phyloP scores from a whole-genome alignment of 176 grass and related monocot species.

The Coix lacrymajobi region DNA sequence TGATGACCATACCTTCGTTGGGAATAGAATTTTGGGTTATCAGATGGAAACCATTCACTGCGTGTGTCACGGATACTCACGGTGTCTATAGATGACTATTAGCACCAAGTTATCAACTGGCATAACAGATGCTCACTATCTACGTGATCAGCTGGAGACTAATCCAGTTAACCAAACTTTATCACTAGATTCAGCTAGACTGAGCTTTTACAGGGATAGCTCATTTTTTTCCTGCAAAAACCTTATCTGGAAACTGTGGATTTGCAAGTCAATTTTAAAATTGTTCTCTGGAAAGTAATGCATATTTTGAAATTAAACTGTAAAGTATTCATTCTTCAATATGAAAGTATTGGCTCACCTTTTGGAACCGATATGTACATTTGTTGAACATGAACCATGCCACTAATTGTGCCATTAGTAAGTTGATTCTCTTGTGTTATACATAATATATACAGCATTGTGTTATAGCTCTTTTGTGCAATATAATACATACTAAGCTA shows the following conservation, averaged over 20 bases:
- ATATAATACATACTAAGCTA: background rate
- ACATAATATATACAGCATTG: background rate
- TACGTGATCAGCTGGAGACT: background rate
- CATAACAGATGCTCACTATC: background rate
- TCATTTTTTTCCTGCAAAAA: background rate
- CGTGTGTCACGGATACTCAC: too few relatives aligned
- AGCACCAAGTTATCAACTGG: background rate
- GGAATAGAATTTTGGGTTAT: constrained; percentile 6
- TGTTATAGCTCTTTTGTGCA: background rate
- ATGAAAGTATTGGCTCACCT: background rate
- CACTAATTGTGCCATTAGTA: background rate
- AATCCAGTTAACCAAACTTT: background rate
- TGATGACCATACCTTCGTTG: background rate
- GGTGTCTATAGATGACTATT: background rate
- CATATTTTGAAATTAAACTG: background rate
- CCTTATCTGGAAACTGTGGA: background rate
- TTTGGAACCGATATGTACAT: background rate
- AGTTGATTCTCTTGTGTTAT: background rate
- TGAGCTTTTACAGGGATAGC: background rate
- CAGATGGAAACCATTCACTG: background rate
- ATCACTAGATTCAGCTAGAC: background rate
- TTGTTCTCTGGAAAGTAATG: background rate
- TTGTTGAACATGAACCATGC: background rate
- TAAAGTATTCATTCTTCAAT: background rate
- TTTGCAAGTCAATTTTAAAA: background rate